Evolutionary conservation across 2,329 filamentous ascomycete genomes (phyloP).

Genomic region (Colletotrichum sublineola): DNA sequence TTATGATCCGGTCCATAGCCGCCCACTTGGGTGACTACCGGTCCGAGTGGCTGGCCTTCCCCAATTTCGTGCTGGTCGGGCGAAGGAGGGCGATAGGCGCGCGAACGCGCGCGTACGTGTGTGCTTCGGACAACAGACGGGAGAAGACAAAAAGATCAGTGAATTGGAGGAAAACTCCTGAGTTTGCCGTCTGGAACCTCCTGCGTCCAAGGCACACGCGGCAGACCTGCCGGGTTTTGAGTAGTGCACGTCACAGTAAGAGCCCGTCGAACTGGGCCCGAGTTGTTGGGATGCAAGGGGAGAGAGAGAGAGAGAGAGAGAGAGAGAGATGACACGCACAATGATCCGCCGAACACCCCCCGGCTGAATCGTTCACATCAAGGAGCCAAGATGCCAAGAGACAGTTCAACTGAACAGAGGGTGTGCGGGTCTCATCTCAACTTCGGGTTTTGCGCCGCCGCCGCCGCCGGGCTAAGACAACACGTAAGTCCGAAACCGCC

Average conservation of each 20-base stretch:
- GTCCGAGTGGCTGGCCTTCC: conserved; percentile 48
- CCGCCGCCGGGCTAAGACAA: conserved; percentile 4
- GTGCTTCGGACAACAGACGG: not conserved
- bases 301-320: not conserved
- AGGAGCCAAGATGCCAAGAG: not conserved
- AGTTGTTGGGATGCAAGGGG: not conserved
- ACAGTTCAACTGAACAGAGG: conserved; percentile 9
- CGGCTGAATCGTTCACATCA: not conserved
- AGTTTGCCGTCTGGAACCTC: too few relatives aligned
- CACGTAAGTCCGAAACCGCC: conserved; percentile 30
- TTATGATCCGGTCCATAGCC: conserved; percentile 47
- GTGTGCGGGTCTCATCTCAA: conserved; percentile 33
- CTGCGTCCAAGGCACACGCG: not conserved
- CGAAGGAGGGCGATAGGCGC: conserved; percentile 10
- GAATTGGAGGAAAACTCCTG: not conserved
- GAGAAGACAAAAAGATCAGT: not conserved
- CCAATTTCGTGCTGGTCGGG: conserved; percentile 27
- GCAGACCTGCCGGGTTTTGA: not conserved
- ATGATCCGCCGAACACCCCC: not conserved
- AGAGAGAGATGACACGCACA: too few relatives aligned
- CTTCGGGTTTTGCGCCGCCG: conserved; percentile 39
- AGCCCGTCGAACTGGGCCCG: not conserved
- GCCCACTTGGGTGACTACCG: conserved; percentile 50
- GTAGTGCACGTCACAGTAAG: not conserved
- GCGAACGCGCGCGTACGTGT: not conserved